Evolutionary conservation across 805 yeast genomes (phyloP), one percentile per base, ranked within the genome.

Genomic region (Jamesozyma gamospora): DNA sequence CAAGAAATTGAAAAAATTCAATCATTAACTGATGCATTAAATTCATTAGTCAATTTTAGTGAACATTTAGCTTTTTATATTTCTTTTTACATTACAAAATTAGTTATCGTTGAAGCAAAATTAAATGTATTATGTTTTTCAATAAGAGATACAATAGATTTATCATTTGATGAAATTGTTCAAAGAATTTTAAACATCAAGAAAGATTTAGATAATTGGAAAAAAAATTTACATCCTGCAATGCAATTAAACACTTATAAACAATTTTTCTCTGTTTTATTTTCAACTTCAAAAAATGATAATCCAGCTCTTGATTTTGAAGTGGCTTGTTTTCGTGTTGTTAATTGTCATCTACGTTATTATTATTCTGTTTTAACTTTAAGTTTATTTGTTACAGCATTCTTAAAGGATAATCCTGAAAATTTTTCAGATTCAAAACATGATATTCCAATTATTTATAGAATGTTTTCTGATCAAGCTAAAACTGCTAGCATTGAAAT

Each of bases 331-430:
- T 39, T 43, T 8, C 47, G 48, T 24, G 48, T 55, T 12, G 26
- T 53, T 8, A 41, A 44, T n/a, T 41, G 51, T 30, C 58, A 56
- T 37, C 48, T 50, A 34, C 53, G 53, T 25, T 43, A 41, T 29
- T 39, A 44, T 17, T 48, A 51, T 37, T 34, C 49, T 21, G 42
- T 41, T 19, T 45, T 50, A 10, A 37, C 47, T 8, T 35, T 55
- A 13, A 40, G 50, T 40, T 35, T 46, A 27, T 49, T 55, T 34
- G 45, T 55, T 6, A 37, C 43, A 2, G 40, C 55, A 3, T 55
- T 50, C 25, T 32, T 57, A 11, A 24, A 41, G 13, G 57, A 57
- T 34, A 56, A 56, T 39, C 30, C 41, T 24, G 41, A 47, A 4
- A 25, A 36, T 2, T 49, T 45, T 40, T 24, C 36, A 29, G 32